phyloP scores from a whole-genome alignment of 129 eudicot species.

The Lactuca saligna region DNA sequence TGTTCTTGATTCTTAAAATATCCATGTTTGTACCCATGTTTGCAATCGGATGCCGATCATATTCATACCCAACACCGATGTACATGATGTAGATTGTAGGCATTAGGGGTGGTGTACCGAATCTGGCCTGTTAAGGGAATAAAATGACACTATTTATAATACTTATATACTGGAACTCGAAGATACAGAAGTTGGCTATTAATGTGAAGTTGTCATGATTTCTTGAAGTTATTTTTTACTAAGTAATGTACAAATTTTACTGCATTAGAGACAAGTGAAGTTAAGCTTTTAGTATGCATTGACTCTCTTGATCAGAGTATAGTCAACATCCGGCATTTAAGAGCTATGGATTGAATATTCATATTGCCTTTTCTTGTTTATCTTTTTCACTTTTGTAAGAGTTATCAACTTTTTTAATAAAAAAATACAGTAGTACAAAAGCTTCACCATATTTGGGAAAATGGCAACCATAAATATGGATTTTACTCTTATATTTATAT shows the following conservation, averaged over 20 bases:
- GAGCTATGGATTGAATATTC: conserved; percentile 41
- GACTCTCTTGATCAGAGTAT: conserved; percentile 37
- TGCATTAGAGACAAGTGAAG: conserved; percentile 20
- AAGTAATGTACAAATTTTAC: conserved; percentile 5
- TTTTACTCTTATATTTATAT: too few species aligned
- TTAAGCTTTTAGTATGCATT: conserved; percentile 30
- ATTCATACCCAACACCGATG: too few species aligned
- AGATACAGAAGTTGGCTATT: too few species aligned
- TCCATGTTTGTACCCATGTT: not conserved
- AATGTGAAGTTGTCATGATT: conserved; percentile 19
- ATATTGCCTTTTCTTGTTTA: conserved; percentile 23
- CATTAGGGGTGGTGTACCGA: not conserved
- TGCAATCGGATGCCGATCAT: too few species aligned
- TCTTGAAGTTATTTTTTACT: conserved; percentile 12
- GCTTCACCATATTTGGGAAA: not conserved
- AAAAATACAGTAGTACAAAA: too few species aligned
- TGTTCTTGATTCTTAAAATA: conserved; percentile 21
- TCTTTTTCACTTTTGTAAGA: conserved; percentile 1
- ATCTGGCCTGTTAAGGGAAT: too few species aligned
- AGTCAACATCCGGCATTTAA: conserved; percentile 43
- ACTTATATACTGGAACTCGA: conserved; percentile 6
- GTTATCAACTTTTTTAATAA: not conserved
- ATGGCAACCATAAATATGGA: not conserved
- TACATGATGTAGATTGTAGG: too few species aligned
- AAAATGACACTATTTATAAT: too few species aligned